Evolutionary conservation across 345 rosid species (phyloP).

Genomic region (Pugionium cornutum): DNA sequence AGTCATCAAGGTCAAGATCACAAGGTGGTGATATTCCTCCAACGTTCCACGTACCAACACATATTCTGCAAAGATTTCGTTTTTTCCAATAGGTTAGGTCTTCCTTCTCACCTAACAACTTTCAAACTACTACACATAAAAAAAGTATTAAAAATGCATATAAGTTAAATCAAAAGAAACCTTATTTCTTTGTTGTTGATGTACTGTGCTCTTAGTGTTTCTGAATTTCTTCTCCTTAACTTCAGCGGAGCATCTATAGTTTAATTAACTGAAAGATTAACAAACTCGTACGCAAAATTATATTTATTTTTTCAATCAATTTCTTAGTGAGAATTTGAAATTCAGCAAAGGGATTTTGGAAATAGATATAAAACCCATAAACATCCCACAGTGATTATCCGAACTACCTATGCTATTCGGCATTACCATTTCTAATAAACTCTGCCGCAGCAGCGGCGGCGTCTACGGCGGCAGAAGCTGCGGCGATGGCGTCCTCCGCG

Average conservation of each 20-base stretch:
- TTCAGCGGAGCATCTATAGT: slow-evolving; percentile 35
- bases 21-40: slow-evolving; percentile 83
- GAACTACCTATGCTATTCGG: slow-evolving; percentile 35
- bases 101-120: slow-evolving; percentile 34
- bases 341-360: slow-evolving; percentile 8
- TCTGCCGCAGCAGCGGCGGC: slow-evolving; percentile 34
- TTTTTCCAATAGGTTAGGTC: slow-evolving; percentile 28
- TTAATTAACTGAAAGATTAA: background rate
- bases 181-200: slow-evolving; percentile 45
- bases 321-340: background rate
- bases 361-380: slow-evolving; percentile 18
- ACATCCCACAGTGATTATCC: slow-evolving; percentile 29
- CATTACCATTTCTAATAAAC: slow-evolving; percentile 40
- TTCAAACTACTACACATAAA: background rate
- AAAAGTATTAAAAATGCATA: background rate
- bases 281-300: background rate
- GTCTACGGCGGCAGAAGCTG: slow-evolving; percentile 27
- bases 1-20: slow-evolving; percentile 85
- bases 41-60: slow-evolving; percentile 92
- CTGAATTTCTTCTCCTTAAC: slow-evolving; percentile 40
- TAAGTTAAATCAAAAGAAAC: slow-evolving; percentile 4
- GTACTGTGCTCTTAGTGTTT: slow-evolving; percentile 42
- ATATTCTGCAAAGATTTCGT: slow-evolving; percentile 48
- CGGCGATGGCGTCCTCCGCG: slow-evolving; percentile 40
- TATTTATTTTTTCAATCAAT: background rate